Evolutionary conservation across 2,329 filamentous ascomycete species (phyloP).

Genomic region (Colletotrichum shisoi): DNA sequence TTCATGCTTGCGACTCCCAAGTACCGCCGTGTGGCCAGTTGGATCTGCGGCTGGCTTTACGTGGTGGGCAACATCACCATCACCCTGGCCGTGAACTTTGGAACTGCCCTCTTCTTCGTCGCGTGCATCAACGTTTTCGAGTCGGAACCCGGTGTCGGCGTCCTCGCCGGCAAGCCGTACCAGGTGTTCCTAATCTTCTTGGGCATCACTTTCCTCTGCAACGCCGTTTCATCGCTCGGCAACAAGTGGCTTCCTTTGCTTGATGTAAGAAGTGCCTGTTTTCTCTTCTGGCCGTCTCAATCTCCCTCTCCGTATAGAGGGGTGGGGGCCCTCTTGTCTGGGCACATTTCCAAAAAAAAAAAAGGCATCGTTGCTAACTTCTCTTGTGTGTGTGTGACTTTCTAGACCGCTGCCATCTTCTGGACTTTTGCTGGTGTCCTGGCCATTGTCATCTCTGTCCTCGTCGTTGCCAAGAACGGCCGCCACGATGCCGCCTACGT

Average conservation of each 20-base stretch:
- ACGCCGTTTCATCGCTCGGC: constrained; percentile 70
- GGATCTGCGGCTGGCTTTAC: constrained; percentile 79
- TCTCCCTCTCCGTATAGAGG: neutral
- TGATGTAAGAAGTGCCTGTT: constrained; percentile 64
- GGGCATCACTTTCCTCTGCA: constrained; percentile 69
- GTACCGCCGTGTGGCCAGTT: constrained; percentile 70
- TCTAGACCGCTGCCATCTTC: constrained; percentile 73
- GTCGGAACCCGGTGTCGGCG: constrained; percentile 51
- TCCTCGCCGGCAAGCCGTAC: constrained; percentile 63
- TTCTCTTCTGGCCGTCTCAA: no score
- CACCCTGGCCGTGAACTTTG: constrained; percentile 83
- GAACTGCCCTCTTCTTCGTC: constrained; percentile 71
- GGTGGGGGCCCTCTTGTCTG: neutral
- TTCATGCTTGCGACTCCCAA: constrained; percentile 73
- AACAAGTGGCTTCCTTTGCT: constrained; percentile 73
- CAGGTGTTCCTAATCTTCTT: constrained; percentile 77
- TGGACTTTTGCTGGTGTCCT: constrained; percentile 77
- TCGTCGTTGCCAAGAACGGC: constrained; percentile 73
- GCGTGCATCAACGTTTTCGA: constrained; percentile 66
- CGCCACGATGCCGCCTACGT: constrained; percentile 69
- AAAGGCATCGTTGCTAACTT: constrained; percentile 14
- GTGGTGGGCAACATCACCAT: constrained; percentile 83
- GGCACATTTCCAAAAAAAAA: neutral
- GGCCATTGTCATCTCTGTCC: constrained; percentile 68
- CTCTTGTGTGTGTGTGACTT: neutral